These are phyloP conservation scores for Butyriboletus appendiculatus DNA, from an alignment of 1,284 basidiomycete genomes.

Conservation along the genomic window DNA sequence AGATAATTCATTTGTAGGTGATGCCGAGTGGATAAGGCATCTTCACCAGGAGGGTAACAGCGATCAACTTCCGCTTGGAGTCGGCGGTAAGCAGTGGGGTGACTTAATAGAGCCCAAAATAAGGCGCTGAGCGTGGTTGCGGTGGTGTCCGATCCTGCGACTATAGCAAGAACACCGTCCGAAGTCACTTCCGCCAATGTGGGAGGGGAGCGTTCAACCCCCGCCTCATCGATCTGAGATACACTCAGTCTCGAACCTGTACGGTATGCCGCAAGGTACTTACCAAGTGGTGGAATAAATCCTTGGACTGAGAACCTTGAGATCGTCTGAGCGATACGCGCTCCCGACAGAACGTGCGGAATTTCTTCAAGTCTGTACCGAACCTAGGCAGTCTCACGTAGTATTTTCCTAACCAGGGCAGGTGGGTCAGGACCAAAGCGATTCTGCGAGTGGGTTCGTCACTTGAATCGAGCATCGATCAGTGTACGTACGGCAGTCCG, in stretches of 20 bases:
- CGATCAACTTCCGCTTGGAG: conserved; percentile 54
- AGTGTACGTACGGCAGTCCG: conserved; percentile 38
- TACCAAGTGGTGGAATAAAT: conserved; percentile 43
- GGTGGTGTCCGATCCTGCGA: conserved; percentile 62
- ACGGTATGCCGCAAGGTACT: not conserved
- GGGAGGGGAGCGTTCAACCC: conserved; percentile 42
- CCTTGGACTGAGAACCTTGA: conserved; percentile 41
- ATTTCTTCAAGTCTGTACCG: conserved; percentile 34
- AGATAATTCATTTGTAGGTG: conserved; percentile 46
- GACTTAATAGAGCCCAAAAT: conserved; percentile 47
- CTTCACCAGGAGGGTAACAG: conserved; percentile 42
- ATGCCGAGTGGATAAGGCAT: conserved; percentile 36
- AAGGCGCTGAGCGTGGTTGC: conserved; percentile 45
- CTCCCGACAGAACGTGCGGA: conserved; percentile 33
- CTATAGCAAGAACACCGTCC: conserved; percentile 50
- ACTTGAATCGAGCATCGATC: not conserved
- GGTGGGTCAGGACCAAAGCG: conserved; percentile 39
- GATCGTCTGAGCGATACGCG: conserved; percentile 39
- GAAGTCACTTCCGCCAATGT: conserved; percentile 40
- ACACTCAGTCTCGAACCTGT: not conserved
- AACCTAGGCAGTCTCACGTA: conserved; percentile 32
- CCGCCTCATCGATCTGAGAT: conserved; percentile 49
- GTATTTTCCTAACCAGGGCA: conserved; percentile 46
- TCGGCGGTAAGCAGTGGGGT: conserved; percentile 46
- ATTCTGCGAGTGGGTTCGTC: conserved; percentile 26